Evolutionary conservation across 169 alveolate species (phyloP).

Genomic region (Plasmodium falciparum): DNA sequence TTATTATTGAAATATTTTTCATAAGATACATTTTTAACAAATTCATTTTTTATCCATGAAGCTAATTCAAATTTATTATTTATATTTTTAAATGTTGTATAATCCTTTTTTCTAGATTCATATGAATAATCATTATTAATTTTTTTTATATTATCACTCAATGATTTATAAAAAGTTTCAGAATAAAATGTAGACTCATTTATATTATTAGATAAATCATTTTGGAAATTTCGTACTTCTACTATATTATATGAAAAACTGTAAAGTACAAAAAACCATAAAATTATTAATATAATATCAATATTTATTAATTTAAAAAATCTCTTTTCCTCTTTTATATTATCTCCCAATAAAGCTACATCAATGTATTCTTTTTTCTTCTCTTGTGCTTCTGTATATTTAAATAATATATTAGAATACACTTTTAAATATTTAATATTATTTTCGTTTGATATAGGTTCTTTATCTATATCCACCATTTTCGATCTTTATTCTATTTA

Average conservation of each 20-base stretch:
- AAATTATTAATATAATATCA: slow-evolving; percentile 72
- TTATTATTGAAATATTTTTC: slow-evolving; percentile 49
- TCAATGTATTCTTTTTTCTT: slow-evolving; percentile 44
- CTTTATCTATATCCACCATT: background rate
- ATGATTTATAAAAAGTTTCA: slow-evolving; percentile 27
- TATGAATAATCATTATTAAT: slow-evolving; percentile 61
- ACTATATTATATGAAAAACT: slow-evolving; percentile 70
- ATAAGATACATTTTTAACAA: slow-evolving; percentile 26
- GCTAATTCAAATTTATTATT: slow-evolving; percentile 31
- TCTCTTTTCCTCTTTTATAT: slow-evolving; percentile 77
- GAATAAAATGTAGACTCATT: slow-evolving; percentile 30
- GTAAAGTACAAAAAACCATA: slow-evolving; percentile 77
- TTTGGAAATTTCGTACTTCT: slow-evolving; percentile 55
- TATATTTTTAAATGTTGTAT: slow-evolving; percentile 22
- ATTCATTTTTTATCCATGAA: slow-evolving; percentile 55
- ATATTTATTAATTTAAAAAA: slow-evolving; percentile 76
- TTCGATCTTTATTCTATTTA: background rate
- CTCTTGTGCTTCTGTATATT: slow-evolving; percentile 37
- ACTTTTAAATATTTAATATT: slow-evolving; percentile 29
- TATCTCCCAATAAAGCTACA: slow-evolving; percentile 64
- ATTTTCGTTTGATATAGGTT: slow-evolving; percentile 19
- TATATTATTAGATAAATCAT: slow-evolving; percentile 34
- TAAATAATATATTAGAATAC: slow-evolving; percentile 47
- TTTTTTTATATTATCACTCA: slow-evolving; percentile 53
- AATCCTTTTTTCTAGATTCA: slow-evolving; percentile 70